Percentiles rank a stretch among this genome's conserved stretches.
These are phyloP conservation scores for Exophiala lecanii-corni DNA, from an alignment of 2,329 filamentous ascomycete species.

Conservation along the genomic window DNA sequence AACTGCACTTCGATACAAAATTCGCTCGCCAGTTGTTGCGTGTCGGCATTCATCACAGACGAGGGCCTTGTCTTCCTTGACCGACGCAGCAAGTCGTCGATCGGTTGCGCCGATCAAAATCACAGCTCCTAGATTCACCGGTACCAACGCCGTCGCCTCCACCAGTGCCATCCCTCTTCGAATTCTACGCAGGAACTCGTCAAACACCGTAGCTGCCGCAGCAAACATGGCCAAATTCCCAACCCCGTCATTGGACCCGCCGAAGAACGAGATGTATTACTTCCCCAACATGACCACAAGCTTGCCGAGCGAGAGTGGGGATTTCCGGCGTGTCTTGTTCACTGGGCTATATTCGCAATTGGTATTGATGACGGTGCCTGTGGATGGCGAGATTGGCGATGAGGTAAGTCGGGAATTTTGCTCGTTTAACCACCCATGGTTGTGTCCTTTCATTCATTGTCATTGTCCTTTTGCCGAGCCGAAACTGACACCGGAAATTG, in stretches of 20 bases:
- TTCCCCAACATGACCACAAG: conserved; percentile 53
- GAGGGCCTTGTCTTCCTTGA: no score
- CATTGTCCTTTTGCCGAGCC: not conserved
- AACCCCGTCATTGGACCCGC: conserved; percentile 32
- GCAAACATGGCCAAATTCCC: conserved; percentile 12
- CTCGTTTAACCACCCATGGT: no score
- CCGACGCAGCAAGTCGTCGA: no score
- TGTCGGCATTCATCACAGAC: no score
- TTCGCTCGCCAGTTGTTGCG: no score
- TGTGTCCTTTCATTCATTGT: no score
- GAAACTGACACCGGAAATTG: conserved; percentile 2
- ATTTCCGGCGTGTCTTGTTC: conserved; percentile 59
- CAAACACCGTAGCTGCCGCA: not conserved
- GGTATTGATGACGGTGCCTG: conserved; percentile 61
- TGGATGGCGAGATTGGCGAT: conserved; percentile 62
- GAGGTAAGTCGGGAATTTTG: conserved; percentile 54
- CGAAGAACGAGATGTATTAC: conserved; percentile 55
- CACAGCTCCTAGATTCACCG: no score
- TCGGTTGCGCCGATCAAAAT: no score
- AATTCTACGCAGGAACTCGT: no score
- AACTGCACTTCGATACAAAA: no score
- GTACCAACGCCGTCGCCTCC: no score
- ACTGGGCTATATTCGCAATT: conserved; percentile 61
- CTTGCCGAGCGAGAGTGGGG: conserved; percentile 50
- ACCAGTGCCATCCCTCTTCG: no score